Evolutionary conservation across 805 yeast genomes (phyloP), one percentile per base, ranked within the genome.

Genomic region (Saccharomycopsis sp.): DNA sequence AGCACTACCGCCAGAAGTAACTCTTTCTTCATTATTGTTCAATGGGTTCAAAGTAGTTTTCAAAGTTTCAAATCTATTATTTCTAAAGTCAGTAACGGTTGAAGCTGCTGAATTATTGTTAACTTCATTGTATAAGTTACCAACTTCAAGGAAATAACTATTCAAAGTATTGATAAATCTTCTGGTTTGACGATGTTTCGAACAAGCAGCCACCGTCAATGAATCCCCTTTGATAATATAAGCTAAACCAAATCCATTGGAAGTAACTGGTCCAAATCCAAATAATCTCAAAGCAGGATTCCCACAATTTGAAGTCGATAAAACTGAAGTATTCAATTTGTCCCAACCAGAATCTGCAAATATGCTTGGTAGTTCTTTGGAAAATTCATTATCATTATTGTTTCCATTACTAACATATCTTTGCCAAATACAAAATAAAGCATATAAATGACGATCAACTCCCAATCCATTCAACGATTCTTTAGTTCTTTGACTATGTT

Each of bases 161-260:
- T 69, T 70, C 58, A 78, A 70, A 20, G 85, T 84, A 52, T 71
- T 80, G 52, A 73, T 64, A 50, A 83, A 83, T 52, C 96, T 68
- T 48, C 71, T 68, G 0, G 95, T 85, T 62, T 87, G 96, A 42
- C 96, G 70, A 59, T 81, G 88, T 60, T 85, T 87, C 12, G 95
- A 85, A 21, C 92, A 77, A 3, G 83, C 80, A 37, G 94, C 85
- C 8, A 87, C 71, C 1, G 87, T 74, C 21, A 87, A 74, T 17
- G 85, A 76, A 53, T 85, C 83, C 32, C 67, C 74, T 57, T 88
- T 86, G 50, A 87, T 80, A 50, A 87, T 84, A 57, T 87, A 87
- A 3, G 95, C 95, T 28, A 87, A 71, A n/a, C 96, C 96, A 58
- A 80, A 86, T 2, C 96, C 96, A 53, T 84, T 88, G 36, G 86